These are phyloP conservation scores for Globisporangium acanthophoron DNA, from an alignment of 352 stramenopile species.

Conservation along the genomic window DNA sequence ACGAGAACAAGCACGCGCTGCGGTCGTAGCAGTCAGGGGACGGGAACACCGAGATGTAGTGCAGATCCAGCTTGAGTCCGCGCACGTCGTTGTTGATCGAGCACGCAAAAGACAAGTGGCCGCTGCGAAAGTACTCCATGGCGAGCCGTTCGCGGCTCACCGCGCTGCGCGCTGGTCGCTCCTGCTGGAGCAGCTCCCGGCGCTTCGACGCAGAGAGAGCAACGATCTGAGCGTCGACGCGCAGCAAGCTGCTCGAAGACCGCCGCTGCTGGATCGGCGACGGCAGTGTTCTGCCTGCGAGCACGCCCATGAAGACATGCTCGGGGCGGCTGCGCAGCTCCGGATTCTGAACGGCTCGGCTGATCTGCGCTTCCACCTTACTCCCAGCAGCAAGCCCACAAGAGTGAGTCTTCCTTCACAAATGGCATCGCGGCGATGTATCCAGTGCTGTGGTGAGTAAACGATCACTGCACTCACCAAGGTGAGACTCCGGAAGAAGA, in stretches of 20 bases:
- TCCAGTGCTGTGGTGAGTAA: neutral
- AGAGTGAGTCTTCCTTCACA: neutral
- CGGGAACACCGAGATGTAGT: conserved; percentile 50
- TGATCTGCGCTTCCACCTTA: conserved; percentile 42
- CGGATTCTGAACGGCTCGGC: conserved; percentile 18
- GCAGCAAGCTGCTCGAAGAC: conserved; percentile 12
- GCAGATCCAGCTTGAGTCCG: conserved; percentile 43
- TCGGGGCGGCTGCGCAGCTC: conserved; percentile 28
- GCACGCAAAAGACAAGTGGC: conserved; percentile 50
- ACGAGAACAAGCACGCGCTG: conserved; percentile 68
- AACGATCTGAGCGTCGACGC: conserved; percentile 5
- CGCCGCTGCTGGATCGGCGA: conserved; percentile 67
- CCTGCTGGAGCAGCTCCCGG: conserved; percentile 45
- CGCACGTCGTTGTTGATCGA: conserved; percentile 50
- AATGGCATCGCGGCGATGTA: too few relatives aligned
- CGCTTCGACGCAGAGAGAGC: conserved; percentile 29
- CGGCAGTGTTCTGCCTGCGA: conserved; percentile 49
- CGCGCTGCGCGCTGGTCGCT: conserved; percentile 43
- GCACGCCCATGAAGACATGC: conserved; percentile 61
- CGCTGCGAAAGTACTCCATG: conserved; percentile 46
- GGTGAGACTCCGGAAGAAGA: conserved; percentile 38
- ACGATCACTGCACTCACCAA: conserved; percentile 10
- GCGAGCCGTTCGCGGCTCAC: conserved; percentile 38
- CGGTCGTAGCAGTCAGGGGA: conserved; percentile 48
- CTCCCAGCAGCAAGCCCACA: neutral